Evolutionary conservation across 257 asterid species (phyloP), one percentile per base, ranked within the genome.

Genomic region (Verbascum thapsus): DNA sequence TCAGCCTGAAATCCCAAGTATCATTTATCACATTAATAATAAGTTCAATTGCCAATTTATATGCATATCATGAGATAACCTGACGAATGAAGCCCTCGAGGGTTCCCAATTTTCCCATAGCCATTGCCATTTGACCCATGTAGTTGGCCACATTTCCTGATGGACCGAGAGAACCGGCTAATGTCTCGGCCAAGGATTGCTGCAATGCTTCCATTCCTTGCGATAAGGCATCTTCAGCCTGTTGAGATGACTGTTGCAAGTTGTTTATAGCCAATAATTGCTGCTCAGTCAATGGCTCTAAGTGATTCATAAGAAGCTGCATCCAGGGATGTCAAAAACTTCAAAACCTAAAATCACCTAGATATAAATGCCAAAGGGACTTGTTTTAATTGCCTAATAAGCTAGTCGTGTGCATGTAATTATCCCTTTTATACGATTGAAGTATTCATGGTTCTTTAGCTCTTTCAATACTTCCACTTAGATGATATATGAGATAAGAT

Each of bases 101-200:
- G 20, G 98, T 85, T 72, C 96, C 96, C 57, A 90, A 70, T 76
- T 90, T 87, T 0, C 96, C 96, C 98, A 90, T 90, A 10, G 96
- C 96, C 96, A 87, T 88, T 6, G 96, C 96, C 98, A 90, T 90
- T 82, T 90, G 97, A 38, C 97, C 97, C 96, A 90, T 90, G 75
- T 90, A 90, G 75, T 90, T 88, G 57, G 95, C 96, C 47, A 87
- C 98, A 43, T 90, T 85, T 54, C 96, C 95, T 1, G 96, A 80
- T 16, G 94, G 95, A 39, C 82, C 95, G 19, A 87, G 86, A 58
- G 97, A 90, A 65, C 96, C 96, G 1, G 97, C 97, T 55, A 90
- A 76, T 5, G 95, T 85, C 78, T 87, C 98, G 5, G 95, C 95
- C 69, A 90, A 75, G 6, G 98, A 87, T 75, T 86, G 96, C 70